A percentile compares a stretch with the other conserved stretches of the same genome.
Conservation (phyloP, 2,329 filamentous ascomycete genomes). For the Trichoderma simmonsii region DNA sequence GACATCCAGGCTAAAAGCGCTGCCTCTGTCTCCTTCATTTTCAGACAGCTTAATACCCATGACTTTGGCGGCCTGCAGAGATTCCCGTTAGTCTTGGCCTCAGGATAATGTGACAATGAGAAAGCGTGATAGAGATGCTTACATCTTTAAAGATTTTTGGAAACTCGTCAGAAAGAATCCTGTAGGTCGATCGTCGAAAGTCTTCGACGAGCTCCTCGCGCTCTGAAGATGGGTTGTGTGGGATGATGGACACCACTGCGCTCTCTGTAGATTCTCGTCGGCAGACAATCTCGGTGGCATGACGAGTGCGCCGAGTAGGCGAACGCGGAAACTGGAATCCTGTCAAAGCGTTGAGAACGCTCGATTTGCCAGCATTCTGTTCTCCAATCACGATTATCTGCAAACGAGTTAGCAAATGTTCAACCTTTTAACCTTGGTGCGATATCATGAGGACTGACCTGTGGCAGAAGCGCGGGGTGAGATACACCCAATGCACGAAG, state of each 20-base stretch:
- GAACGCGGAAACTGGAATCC: constrained; percentile 47
- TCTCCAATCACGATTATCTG: constrained; percentile 76
- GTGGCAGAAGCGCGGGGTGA: constrained; percentile 37
- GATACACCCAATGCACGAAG: constrained; percentile 41
- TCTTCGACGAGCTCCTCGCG: constrained; percentile 12
- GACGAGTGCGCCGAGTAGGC: constrained; percentile 46
- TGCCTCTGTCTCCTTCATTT: background rate
- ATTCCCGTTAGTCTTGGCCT: background rate
- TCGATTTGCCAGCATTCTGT: constrained; percentile 83
- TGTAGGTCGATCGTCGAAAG: constrained; percentile 28
- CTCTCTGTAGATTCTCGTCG: constrained; percentile 30
- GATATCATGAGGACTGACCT: constrained; percentile 47
- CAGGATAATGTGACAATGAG: background rate
- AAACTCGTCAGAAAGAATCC: constrained; percentile 28
- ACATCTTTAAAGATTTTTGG: constrained; percentile 40
- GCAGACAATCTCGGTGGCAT: constrained; percentile 38
- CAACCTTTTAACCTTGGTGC: background rate
- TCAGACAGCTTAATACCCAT: constrained; percentile 42
- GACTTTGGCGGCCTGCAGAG: constrained; percentile 36
- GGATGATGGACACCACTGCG: constrained; percentile 42
- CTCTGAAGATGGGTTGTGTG: constrained; percentile 21
- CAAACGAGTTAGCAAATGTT: background rate
- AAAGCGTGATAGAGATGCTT: constrained; percentile 11
- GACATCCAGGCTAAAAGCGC: constrained; percentile 45
- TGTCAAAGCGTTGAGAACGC: constrained; percentile 67